Percentiles rank a stretch among this genome's conserved stretches.
Evolutionary conservation across 805 yeast species (phyloP).

Genomic region (Ogataea haglerorum): DNA sequence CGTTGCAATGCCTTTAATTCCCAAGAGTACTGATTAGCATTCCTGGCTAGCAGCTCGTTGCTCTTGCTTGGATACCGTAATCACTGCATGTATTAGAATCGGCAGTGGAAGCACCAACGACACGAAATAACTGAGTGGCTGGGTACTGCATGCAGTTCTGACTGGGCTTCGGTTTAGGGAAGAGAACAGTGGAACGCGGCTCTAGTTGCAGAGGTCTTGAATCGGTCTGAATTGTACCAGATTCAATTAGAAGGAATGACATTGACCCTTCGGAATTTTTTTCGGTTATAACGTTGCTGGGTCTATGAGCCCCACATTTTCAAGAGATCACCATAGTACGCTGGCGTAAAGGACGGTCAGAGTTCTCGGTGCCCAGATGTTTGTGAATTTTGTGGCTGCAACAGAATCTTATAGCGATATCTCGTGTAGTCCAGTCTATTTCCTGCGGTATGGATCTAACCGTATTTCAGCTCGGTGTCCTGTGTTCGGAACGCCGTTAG

Average conservation of each 20-base stretch:
- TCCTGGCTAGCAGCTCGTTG: constrained; percentile 13
- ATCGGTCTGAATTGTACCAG: constrained; percentile 36
- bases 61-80: constrained; percentile 16
- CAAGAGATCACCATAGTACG: constrained; percentile 46
- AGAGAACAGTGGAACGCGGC: constrained; percentile 39
- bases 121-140: constrained; percentile 4
- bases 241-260: constrained; percentile 22
- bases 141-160: constrained; percentile 20
- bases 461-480: constrained; percentile 37
- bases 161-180: constrained; percentile 42
- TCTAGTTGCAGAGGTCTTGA: constrained; percentile 39
- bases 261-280: constrained; percentile 31
- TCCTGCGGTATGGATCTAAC: constrained; percentile 39
- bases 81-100: constrained; percentile 18
- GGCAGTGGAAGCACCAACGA: constrained; percentile 12
- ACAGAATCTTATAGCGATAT: constrained; percentile 35
- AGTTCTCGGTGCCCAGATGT: constrained; percentile 46
- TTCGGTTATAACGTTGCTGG: constrained; percentile 34
- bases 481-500: constrained; percentile 40
- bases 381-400: constrained; percentile 39
- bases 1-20: constrained; percentile 38
- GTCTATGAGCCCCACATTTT: constrained; percentile 38
- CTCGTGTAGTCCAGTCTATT: constrained; percentile 51
- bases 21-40: constrained; percentile 34
- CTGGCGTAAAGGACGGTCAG: constrained; percentile 28